Conservation (phyloP, 2,329 filamentous ascomycete species). For the Penicillium sp. region DNA sequence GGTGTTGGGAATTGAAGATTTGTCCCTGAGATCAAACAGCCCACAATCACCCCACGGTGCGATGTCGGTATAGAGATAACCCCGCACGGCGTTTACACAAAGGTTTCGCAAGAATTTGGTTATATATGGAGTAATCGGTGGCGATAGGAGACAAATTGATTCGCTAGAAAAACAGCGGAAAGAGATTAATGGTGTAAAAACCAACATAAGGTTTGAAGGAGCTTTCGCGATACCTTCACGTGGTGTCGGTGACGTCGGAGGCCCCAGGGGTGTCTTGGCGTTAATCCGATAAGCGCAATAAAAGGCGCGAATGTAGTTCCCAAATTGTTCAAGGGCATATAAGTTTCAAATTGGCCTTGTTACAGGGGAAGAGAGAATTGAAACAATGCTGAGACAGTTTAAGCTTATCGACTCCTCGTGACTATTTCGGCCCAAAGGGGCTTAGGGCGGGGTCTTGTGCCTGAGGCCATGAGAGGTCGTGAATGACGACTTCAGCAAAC, state of each 20-base stretch:
- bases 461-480: slow-evolving; percentile 1
- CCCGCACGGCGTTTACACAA: slow-evolving; percentile 16
- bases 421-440: slow-evolving; percentile 12
- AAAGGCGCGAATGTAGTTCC: neutral
- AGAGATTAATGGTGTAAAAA: neutral
- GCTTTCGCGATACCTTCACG: slow-evolving; percentile 12
- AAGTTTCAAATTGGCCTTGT: neutral
- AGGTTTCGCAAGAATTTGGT: neutral
- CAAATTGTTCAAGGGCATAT: neutral
- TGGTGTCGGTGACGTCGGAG: slow-evolving; percentile 23
- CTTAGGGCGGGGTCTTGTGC: slow-evolving; percentile 18
- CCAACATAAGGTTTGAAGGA: neutral
- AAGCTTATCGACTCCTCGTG: slow-evolving; percentile 12
- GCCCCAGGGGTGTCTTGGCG: slow-evolving; percentile 14
- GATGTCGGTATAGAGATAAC: slow-evolving; percentile 9
- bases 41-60: slow-evolving; percentile 11
- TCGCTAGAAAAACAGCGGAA: neutral
- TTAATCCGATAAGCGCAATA: slow-evolving; percentile 11
- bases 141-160: neutral
- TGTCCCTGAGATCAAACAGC: neutral
- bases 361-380: neutral
- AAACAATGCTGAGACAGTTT: neutral
- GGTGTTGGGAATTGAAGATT: neutral
- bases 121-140: neutral
- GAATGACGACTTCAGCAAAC: neutral